Evolutionary conservation across 148 eudicot genomes (phyloP).

Genomic region (Euryodendron excelsum): DNA sequence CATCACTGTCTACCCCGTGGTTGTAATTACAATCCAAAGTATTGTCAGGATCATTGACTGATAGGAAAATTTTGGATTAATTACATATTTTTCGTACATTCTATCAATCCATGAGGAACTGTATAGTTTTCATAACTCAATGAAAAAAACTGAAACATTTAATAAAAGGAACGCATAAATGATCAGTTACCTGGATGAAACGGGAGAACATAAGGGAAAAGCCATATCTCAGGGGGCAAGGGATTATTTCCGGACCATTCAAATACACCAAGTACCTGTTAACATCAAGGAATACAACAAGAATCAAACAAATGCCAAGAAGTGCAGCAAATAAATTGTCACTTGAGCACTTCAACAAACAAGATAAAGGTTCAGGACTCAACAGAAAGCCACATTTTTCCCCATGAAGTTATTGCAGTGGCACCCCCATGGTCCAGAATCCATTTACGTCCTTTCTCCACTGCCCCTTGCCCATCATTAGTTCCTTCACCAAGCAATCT

Average conservation of each 20-base stretch:
- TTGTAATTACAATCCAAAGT: no score
- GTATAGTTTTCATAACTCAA: neutral
- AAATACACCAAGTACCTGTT: constrained; percentile 91
- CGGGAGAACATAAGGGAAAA: constrained; percentile 80
- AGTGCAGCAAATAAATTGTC: neutral
- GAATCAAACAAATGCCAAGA: constrained; percentile 5
- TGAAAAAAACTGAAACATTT: neutral
- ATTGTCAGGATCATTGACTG: no score
- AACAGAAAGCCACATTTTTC: constrained; percentile 99
- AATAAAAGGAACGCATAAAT: constrained; percentile 3
- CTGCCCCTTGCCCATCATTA: constrained; percentile 84
- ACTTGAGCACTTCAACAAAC: neutral
- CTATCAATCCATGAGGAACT: neutral
- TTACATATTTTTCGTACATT: neutral
- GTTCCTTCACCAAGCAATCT: constrained; percentile 95
- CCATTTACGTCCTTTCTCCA: constrained; percentile 92
- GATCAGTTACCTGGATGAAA: constrained; percentile 79
- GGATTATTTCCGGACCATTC: constrained; percentile 99
- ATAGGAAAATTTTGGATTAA: neutral
- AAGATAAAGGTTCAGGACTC: constrained; percentile 33
- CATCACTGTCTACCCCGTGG: no score
- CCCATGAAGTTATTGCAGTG: constrained; percentile 94
- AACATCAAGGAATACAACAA: constrained; percentile 13
- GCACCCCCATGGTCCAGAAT: constrained; percentile 90
- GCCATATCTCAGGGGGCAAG: constrained; percentile 94